Evolutionary conservation across 768 basidiomycete genomes (phyloP).

Genomic region (Leucocoprinus leucothites): DNA sequence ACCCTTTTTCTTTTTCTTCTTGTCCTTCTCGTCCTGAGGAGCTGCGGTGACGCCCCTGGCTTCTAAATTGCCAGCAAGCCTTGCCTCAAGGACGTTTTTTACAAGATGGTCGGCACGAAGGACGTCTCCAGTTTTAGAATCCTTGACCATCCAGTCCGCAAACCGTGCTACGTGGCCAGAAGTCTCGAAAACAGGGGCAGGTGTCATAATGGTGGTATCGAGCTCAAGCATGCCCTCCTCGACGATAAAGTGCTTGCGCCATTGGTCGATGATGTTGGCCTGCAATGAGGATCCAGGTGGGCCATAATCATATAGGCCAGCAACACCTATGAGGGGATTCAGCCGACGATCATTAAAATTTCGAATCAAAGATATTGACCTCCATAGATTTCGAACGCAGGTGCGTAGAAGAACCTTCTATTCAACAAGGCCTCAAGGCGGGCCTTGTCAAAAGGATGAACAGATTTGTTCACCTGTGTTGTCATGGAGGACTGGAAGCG

Average conservation of each 20-base stretch:
- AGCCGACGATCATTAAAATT: constrained; percentile 1
- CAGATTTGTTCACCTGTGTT: constrained; percentile 67
- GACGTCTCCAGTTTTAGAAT: constrained; percentile 91
- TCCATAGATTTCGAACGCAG: constrained; percentile 98
- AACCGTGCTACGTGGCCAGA: constrained; percentile 98
- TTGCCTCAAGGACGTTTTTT: constrained; percentile 85
- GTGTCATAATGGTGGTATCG: constrained; percentile 97
- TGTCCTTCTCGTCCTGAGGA: constrained; percentile 51
- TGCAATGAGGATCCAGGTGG: constrained; percentile 95
- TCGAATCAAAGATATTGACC: constrained; percentile 44
- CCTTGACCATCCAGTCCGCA: constrained; percentile 99
- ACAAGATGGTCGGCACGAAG: constrained; percentile 96
- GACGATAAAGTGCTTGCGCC: constrained; percentile 97
- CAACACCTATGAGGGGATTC: constrained; percentile 64
- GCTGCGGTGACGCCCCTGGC: constrained; percentile 74
- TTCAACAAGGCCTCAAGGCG: constrained; percentile 84
- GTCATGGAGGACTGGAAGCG: constrained; percentile 29
- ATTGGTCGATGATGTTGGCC: constrained; percentile 94
- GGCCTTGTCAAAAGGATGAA: constrained; percentile 83
- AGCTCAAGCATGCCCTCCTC: constrained; percentile 99
- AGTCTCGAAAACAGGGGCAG: constrained; percentile 90
- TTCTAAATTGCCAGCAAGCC: constrained; percentile 87
- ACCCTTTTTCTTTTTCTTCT: constrained; percentile 83
- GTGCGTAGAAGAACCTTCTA: constrained; percentile 95
- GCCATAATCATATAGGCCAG: constrained; percentile 97